Conservation (phyloP, 495 filamentous ascomycete genomes). For the Hyaloscypha hepaticicola region DNA sequence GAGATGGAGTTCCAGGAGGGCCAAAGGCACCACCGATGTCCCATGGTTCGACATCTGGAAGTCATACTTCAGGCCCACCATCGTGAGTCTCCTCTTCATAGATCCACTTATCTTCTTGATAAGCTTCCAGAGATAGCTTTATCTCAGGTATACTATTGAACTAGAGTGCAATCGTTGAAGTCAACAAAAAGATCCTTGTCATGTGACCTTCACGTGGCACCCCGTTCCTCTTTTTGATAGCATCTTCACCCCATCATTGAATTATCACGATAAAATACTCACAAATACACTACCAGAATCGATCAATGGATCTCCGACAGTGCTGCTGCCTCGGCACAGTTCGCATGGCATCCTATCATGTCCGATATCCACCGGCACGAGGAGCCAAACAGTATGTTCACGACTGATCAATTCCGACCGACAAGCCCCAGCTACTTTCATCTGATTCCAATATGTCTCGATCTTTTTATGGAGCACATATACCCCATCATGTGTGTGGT, state of each 20-base stretch:
- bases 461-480: slow-evolving; percentile 42
- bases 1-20: neutral
- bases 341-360: slow-evolving; percentile 24
- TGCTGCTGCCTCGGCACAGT: slow-evolving; percentile 14
- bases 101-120: neutral
- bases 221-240: neutral
- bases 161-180: neutral
- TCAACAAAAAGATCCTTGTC: neutral
- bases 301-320: slow-evolving; percentile 28
- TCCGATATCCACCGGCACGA: slow-evolving; percentile 20
- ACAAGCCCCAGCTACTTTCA: slow-evolving; percentile 33
- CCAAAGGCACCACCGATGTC: slow-evolving; percentile 7
- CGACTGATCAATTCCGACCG: slow-evolving; percentile 33
- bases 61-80: slow-evolving; percentile 22
- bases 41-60: slow-evolving; percentile 14
- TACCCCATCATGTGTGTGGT: slow-evolving; percentile 44
- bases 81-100: slow-evolving; percentile 19
- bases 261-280: neutral
- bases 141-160: neutral
- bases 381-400: slow-evolving; percentile 32
- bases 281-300: slow-evolving; percentile 16
- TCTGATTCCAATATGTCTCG: slow-evolving; percentile 37
- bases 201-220: neutral
- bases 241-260: neutral
- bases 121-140: no score